Conservation (phyloP, 129 eudicot genomes). For the Centrapalus pauciflorus region DNA sequence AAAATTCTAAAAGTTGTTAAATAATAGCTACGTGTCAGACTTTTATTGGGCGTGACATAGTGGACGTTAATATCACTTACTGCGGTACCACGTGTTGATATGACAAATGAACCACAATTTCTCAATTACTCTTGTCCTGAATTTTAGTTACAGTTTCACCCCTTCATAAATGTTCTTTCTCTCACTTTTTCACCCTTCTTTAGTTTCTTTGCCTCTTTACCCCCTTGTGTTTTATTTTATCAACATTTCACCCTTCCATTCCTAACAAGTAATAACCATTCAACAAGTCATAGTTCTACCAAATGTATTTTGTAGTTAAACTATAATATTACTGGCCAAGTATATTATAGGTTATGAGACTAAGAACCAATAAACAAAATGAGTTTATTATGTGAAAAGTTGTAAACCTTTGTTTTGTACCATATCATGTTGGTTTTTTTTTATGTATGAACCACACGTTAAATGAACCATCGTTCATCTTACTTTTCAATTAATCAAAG, state of each 20-base stretch:
- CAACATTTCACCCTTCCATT: neutral
- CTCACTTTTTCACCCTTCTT: neutral
- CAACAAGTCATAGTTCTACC: too few species aligned
- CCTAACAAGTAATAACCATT: neutral
- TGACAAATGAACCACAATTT: conserved; percentile 5
- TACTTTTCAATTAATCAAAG: too few species aligned
- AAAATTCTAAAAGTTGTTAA: neutral
- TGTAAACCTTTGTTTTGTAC: too few species aligned
- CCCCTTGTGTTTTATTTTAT: neutral
- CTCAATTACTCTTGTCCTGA: neutral
- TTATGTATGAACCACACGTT: too few species aligned
- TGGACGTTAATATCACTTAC: conserved; percentile 2
- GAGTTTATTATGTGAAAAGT: too few species aligned
- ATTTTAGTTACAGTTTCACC: neutral
- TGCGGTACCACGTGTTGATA: conserved; percentile 18
- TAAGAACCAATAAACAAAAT: too few species aligned
- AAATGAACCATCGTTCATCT: too few species aligned
- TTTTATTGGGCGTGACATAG: neutral
- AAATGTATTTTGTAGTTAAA: too few species aligned
- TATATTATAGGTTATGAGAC: too few species aligned
- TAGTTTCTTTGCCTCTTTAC: neutral
- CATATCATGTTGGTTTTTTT: too few species aligned
- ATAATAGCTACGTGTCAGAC: neutral
- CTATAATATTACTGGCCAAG: too few species aligned
- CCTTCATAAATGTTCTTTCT: neutral